Evolutionary conservation across 73 alveolate genomes (phyloP), one percentile per base, ranked within the genome.

Genomic region (Urostyla sp.): DNA sequence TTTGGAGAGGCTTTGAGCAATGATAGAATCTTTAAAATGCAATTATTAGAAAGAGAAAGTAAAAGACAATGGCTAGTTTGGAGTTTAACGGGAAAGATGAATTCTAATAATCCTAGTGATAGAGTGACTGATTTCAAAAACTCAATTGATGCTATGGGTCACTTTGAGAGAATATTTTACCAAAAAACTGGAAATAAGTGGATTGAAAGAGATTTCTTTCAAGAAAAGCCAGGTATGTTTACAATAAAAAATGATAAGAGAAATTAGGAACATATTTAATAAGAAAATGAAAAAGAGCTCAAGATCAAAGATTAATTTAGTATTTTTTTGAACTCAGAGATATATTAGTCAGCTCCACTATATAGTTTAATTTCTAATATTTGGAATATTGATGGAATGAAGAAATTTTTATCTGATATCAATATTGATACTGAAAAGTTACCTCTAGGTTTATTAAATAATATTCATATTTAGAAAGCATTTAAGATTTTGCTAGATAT

Each of bases 381-480:
- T 27, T 96, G 97, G 94, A 94, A 96, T 67, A 75, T 88, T 55
- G 72, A 84, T 13, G 55, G 90, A 75, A 87, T 94, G 87, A 94
- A 90, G 76, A 82, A 67, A 57, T 57, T 94, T 2, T 81, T 94
- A 80, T 75, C 73, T 49, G 98, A 96, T 75, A 73, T 94, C 30
- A 89, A 92, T 27, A 72, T 91, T 43, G 98, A 96, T 84, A 72
- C 92, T 4, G 92, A 88, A 31, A 95, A 85, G 69, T 81, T 90
- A 82, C 99, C 99, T 28, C 84, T 95, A 48, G 99, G 99, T 15
- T 76, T 91, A 54, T 81, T 95, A 52, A 50, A 95, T 32, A 72
- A 77, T n/a, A 95, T 75, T 20, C 73, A 91, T 40, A 67, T 95
- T 18, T 24, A 40, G 18, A 88, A 91, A 80, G 99, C 97, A 11